Percentiles rank a stretch among this genome's conserved stretches.
These are phyloP conservation scores for Prototheca wickerhamii DNA, from an alignment of 163 green algal species.

Conservation along the genomic window DNA sequence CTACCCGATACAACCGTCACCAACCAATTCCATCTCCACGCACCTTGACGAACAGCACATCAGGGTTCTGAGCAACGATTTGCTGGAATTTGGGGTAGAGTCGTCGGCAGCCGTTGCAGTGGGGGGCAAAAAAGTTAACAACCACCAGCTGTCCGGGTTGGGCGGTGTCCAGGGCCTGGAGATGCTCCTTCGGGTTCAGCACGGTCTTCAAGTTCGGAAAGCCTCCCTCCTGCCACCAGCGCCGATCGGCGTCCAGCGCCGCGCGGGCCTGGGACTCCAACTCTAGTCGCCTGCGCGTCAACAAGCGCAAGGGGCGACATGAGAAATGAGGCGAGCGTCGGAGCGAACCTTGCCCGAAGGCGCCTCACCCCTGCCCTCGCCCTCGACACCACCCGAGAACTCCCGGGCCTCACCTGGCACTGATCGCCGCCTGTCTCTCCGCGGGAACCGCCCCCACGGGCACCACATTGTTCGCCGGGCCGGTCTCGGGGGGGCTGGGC, in stretches of 20 bases:
- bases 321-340: background rate
- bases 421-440: background rate
- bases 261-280: constrained; percentile 9
- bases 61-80: constrained; percentile 26
- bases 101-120: constrained; percentile 20
- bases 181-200: constrained; percentile 4
- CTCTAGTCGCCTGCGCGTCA: constrained; percentile 10
- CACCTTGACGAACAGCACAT: constrained; percentile 41
- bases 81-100: constrained; percentile 31
- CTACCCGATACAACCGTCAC: background rate
- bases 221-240: constrained; percentile 9
- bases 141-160: constrained; percentile 15
- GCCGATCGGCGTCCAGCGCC: constrained; percentile 4
- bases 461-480: background rate
- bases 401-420: background rate
- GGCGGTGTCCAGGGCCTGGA: constrained; percentile 6
- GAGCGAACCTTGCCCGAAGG: background rate
- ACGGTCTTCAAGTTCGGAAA: constrained; percentile 10
- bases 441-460: background rate
- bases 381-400: background rate
- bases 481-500: too few species aligned
- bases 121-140: constrained; percentile 25
- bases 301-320: background rate
- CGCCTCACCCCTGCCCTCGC: background rate
- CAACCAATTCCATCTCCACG: background rate